Evolutionary conservation across 225 moss, liverwort and hornwort species (phyloP).

Genomic region (Sphagnum contortum): DNA sequence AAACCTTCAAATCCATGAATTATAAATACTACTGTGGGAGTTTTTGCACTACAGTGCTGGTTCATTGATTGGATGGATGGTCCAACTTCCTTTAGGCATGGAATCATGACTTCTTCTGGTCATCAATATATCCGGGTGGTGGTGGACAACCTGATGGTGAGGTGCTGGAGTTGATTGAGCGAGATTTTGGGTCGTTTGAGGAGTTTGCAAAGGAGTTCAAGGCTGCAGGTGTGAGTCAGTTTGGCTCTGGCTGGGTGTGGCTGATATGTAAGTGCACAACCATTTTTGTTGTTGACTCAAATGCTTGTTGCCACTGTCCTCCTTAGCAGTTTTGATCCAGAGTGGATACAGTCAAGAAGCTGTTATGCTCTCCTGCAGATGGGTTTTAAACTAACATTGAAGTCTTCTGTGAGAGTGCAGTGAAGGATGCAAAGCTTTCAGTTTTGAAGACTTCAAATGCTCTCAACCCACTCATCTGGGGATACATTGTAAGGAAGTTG

Average conservation of each 20-base stretch:
- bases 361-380: too few relatives aligned
- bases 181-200: slow-evolving; percentile 66
- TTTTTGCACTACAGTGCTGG: neutral
- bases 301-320: too few relatives aligned
- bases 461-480: slow-evolving; percentile 73
- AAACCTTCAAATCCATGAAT: neutral
- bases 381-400: too few relatives aligned
- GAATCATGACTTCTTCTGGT: slow-evolving; percentile 86
- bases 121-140: slow-evolving; percentile 51
- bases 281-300: too few relatives aligned
- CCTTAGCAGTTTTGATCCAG: too few relatives aligned
- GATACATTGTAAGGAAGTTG: slow-evolving; percentile 42
- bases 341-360: too few relatives aligned
- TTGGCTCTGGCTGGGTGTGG: slow-evolving; percentile 89
- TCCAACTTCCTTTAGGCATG: slow-evolving; percentile 27
- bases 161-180: slow-evolving; percentile 38
- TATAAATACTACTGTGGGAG: neutral
- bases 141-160: slow-evolving; percentile 46
- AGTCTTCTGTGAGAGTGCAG: slow-evolving; percentile 4
- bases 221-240: slow-evolving; percentile 59
- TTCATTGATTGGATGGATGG: neutral
- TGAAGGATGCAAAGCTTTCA: slow-evolving; percentile 45
- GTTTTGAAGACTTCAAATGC: slow-evolving; percentile 70
- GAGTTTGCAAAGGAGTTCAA: slow-evolving; percentile 58
- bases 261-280: slow-evolving; percentile 29